phyloP scores from a whole-genome alignment of 2,329 filamentous ascomycete genomes.

The Paramyrothecium roridum region DNA sequence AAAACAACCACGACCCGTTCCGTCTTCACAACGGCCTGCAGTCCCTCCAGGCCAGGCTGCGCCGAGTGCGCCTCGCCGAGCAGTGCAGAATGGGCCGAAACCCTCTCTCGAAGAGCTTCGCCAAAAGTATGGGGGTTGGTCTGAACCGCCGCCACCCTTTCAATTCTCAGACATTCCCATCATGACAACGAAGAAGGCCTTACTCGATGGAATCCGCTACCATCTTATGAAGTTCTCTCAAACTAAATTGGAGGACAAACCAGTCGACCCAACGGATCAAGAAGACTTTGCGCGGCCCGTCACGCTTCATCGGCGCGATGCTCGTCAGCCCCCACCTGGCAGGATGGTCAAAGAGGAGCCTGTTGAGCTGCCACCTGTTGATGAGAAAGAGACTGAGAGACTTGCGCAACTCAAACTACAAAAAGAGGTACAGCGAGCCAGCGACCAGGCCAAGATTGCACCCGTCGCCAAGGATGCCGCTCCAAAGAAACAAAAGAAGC shows the following conservation, averaged over 20 bases:
- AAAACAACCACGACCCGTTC: conserved; percentile 31
- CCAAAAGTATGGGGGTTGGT: conserved; percentile 54
- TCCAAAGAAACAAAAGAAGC: conserved; percentile 54
- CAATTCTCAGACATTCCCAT: conserved; percentile 62
- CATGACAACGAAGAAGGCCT: conserved; percentile 75
- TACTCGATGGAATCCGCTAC: conserved; percentile 77
- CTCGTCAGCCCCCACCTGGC: conserved; percentile 64
- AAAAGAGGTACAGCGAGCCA: conserved; percentile 78
- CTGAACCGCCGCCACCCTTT: conserved; percentile 42
- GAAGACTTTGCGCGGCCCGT: conserved; percentile 85
- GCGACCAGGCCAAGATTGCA: conserved; percentile 89
- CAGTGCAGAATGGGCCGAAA: conserved; percentile 22
- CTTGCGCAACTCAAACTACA: conserved; percentile 72
- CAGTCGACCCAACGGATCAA: conserved; percentile 66
- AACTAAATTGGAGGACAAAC: conserved; percentile 53
- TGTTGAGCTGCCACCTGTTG: conserved; percentile 37
- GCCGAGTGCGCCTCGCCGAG: conserved; percentile 13
- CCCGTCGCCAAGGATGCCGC: conserved; percentile 64
- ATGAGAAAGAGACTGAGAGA: conserved; percentile 59
- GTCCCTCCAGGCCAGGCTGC: conserved; percentile 16
- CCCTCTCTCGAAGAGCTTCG: conserved; percentile 39
- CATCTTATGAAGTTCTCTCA: conserved; percentile 81
- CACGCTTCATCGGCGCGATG: conserved; percentile 84
- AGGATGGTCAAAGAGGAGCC: conserved; percentile 60
- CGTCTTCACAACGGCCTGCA: conserved; percentile 50